Base-by-base conservation (phyloP, 1,139 yeast species). In the Kodamaea sp. region DNA sequence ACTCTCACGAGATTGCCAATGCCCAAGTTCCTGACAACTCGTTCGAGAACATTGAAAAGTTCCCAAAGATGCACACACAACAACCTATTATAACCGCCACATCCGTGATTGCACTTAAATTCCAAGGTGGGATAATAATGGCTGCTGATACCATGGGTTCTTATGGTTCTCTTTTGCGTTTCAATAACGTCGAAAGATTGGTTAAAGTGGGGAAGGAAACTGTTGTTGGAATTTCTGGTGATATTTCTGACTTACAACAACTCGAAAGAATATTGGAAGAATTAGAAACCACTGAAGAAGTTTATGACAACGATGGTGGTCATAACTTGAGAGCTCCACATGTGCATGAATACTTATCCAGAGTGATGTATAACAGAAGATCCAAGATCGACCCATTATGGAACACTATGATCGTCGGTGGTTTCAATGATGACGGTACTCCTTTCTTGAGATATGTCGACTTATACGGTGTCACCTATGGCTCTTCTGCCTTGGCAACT, bases 61-160 rank as follows among this genome's bases (percentile, higher is more conserved):
- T 80, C 57, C 97, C 97, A 29, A 78, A 71, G 45, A 79, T 81
- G 80, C 84, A 86, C 62, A 90, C 98, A 4, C 96, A 88, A 62
- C 87, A 81, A 56, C 99, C 99, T 33, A 84, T 87, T 52, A 88
- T 94, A 42, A 92, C 99, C 7, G 97, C 98, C 58, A 88, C 97
- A 1, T 87, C 96, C 27, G 98, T 92, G 22, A 75, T 94, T 52
- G 95, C 95, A 6, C 75, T 90, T 65, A 92, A 90, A 64, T 94
- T 81, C 67, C 73, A 86, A 50, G 86, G 85, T 51, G 99, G 99
- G 28, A 82, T 92, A 39, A 78, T 92, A 39, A 74, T 92, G 68
- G 97, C 98, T 2, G 97, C 98, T 3, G 99, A 92, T 62, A 87
- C 87, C 55, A 67, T 92, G 64, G 97, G 95, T 8, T 64, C 97